Percentiles rank a stretch among this genome's conserved stretches.
phyloP scores from a whole-genome alignment of 352 stramenopile species.

The Phytopythium aichiense region DNA sequence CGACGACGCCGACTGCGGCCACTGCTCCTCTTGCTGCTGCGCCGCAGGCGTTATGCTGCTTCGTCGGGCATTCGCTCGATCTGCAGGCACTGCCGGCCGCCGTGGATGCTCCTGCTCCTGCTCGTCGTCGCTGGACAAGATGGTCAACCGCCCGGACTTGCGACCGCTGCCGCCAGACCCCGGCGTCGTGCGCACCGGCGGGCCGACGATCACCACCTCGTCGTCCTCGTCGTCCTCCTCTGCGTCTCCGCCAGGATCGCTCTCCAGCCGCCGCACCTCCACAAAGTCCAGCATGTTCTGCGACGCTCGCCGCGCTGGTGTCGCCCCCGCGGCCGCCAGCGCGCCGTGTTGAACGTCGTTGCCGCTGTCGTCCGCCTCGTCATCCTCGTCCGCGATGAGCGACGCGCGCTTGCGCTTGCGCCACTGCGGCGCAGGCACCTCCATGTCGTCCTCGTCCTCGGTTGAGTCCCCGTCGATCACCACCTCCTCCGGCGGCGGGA shows the following conservation, averaged over 20 bases:
- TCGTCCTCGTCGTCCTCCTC: slow-evolving; percentile 43
- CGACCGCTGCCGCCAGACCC: slow-evolving; percentile 14
- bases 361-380: slow-evolving; percentile 25
- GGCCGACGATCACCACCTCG: slow-evolving; percentile 49
- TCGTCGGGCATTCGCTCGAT: slow-evolving; percentile 11
- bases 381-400: slow-evolving; percentile 53
- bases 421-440: slow-evolving; percentile 50
- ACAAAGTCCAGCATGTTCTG: neutral
- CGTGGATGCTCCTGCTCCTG: slow-evolving; percentile 12
- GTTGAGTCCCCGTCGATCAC: slow-evolving; percentile 72
- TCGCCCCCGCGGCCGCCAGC: neutral
- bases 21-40: slow-evolving; percentile 13
- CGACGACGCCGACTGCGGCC: slow-evolving; percentile 34
- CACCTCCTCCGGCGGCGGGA: slow-evolving; percentile 42
- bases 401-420: slow-evolving; percentile 60
- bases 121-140: slow-evolving; percentile 66
- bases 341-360: neutral
- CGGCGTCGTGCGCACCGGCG: slow-evolving; percentile 15
- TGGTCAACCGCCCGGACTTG: slow-evolving; percentile 22
- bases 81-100: slow-evolving; percentile 19
- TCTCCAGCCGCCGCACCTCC: slow-evolving; percentile 8
- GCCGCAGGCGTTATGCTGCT: slow-evolving; percentile 6
- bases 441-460: slow-evolving; percentile 45
- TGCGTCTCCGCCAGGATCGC: slow-evolving; percentile 17
- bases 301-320: neutral